A percentile compares a stretch with the other conserved stretches of the same genome.
Evolutionary conservation across 1,139 yeast species (phyloP).

Genomic region (Yamadazyma spencermartinsiae): DNA sequence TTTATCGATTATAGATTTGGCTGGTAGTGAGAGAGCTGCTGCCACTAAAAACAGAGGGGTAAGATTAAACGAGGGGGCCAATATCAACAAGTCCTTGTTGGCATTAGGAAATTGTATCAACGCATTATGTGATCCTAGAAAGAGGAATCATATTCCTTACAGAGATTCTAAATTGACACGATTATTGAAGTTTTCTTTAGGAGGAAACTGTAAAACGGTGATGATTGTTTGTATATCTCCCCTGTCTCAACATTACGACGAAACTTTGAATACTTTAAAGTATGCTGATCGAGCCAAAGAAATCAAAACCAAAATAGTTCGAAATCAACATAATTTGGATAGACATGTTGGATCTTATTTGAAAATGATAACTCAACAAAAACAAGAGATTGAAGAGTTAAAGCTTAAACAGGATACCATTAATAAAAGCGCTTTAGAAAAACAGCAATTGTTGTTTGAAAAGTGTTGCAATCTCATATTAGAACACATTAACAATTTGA

Average conservation of each 20-base stretch:
- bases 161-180: constrained; percentile 88
- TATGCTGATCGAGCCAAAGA: constrained; percentile 91
- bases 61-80: constrained; percentile 85
- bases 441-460: constrained; percentile 29
- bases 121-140: constrained; percentile 76
- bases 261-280: constrained; percentile 83
- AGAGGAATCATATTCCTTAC: constrained; percentile 79
- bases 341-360: constrained; percentile 87
- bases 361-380: constrained; percentile 83
- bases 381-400: constrained; percentile 72
- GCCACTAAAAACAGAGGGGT: constrained; percentile 83
- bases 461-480: constrained; percentile 39
- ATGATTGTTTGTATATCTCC: constrained; percentile 96
- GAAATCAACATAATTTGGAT: constrained; percentile 77
- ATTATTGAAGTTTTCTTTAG: constrained; percentile 82
- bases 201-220: constrained; percentile 91
- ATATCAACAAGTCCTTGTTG: constrained; percentile 80
- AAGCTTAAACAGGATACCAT: constrained; percentile 52
- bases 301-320: constrained; percentile 74
- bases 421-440: constrained; percentile 34
- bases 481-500: constrained; percentile 41
- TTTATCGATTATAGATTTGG: constrained; percentile 82
- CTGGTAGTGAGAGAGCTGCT: constrained; percentile 94
- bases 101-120: constrained; percentile 94
- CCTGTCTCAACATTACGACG: constrained; percentile 82